phyloP scores from a whole-genome alignment of 768 basidiomycete species.

The Rhizopogon rudus region DNA sequence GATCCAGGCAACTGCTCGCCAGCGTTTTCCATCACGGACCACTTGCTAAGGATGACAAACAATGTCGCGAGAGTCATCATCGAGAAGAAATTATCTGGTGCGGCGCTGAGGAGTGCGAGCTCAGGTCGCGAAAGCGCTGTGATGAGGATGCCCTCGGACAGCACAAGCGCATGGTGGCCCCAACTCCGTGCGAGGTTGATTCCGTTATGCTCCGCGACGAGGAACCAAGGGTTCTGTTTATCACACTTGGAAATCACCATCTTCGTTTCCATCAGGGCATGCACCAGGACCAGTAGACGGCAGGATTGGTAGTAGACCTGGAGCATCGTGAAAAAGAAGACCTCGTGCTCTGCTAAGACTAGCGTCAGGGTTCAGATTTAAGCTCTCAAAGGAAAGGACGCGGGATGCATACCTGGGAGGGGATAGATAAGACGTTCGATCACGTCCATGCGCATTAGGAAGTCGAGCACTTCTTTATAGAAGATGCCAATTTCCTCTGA shows the following conservation, averaged over 20 bases:
- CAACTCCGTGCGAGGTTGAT: conserved; percentile 29
- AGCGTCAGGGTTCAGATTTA: conserved; percentile 17
- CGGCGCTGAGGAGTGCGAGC: conserved; percentile 30
- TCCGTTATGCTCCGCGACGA: conserved; percentile 26
- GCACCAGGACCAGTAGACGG: conserved; percentile 33
- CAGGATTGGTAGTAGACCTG: conserved; percentile 36
- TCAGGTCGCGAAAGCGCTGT: conserved; percentile 29
- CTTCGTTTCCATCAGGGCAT: conserved; percentile 26
- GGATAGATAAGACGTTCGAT: conserved; percentile 33
- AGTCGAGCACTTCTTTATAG: conserved; percentile 28
- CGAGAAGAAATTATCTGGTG: conserved; percentile 37
- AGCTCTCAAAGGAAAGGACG: not conserved
- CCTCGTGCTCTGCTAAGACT: conserved; percentile 40
- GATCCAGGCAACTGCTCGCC: conserved; percentile 31
- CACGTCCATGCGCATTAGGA: conserved; percentile 30
- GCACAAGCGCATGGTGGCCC: conserved; percentile 33
- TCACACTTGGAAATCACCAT: conserved; percentile 13
- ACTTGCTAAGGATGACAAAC: conserved; percentile 39
- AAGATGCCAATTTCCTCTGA: conserved; percentile 25
- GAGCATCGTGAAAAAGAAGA: conserved; percentile 38
- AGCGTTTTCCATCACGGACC: conserved; percentile 31
- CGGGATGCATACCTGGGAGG: conserved; percentile 27
- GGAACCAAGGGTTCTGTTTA: conserved; percentile 24
- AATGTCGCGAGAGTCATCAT: conserved; percentile 41
- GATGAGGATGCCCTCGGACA: conserved; percentile 34